Conservation (phyloP, 371 early-diverging fungal genomes). For the Mortierella sp. region DNA sequence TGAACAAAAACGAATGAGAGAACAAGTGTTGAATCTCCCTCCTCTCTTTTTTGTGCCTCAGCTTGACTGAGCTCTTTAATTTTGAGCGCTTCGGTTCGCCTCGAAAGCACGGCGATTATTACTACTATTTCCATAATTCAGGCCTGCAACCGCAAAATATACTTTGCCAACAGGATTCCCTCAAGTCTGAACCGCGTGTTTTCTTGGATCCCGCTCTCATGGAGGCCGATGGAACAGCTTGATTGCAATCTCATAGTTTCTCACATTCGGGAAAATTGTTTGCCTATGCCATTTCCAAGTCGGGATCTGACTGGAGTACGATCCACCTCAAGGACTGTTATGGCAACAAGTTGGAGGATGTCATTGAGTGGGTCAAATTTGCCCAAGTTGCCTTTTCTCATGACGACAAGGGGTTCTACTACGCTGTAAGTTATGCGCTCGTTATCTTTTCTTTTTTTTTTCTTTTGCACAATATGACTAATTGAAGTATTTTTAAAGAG, state of each 20-base stretch:
- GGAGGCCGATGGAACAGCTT: constrained; percentile 53
- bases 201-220: constrained; percentile 60
- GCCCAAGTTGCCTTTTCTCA: constrained; percentile 64
- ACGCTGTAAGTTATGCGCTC: constrained; percentile 59
- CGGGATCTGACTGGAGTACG: constrained; percentile 77
- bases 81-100: constrained; percentile 66
- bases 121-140: constrained; percentile 73
- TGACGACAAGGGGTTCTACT: constrained; percentile 75
- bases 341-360: constrained; percentile 55
- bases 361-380: constrained; percentile 70
- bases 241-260: constrained; percentile 59
- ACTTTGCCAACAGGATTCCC: constrained; percentile 55
- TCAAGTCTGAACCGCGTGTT: constrained; percentile 55
- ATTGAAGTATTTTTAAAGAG: too few species aligned
- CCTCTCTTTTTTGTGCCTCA: too few species aligned
- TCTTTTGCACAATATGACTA: too few species aligned
- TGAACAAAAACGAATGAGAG: too few species aligned
- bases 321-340: constrained; percentile 58
- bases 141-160: constrained; percentile 74
- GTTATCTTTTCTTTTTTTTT: too few species aligned
- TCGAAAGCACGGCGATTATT: constrained; percentile 63
- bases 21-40: too few species aligned
- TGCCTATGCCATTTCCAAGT: constrained; percentile 61
- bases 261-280: constrained; percentile 62
- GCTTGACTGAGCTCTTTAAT: constrained; percentile 40